Evolutionary conservation across 192 early-diverging fungal species (phyloP).

Genomic region (Allomyces macrogynus): DNA sequence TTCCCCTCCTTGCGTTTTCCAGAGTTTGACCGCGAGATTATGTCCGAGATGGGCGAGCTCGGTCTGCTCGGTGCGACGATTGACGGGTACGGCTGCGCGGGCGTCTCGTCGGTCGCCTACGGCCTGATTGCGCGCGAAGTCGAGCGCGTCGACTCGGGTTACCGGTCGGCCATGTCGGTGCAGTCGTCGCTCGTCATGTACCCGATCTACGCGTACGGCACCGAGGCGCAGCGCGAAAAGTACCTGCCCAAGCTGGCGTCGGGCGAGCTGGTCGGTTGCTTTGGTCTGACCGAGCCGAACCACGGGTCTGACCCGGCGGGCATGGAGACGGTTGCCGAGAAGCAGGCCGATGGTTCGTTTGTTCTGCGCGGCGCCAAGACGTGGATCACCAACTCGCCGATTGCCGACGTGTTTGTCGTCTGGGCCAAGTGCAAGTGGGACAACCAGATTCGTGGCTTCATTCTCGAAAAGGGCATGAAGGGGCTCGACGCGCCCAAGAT

Average conservation of each 20-base stretch:
- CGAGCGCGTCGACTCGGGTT: constrained; percentile 84
- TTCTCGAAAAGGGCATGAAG: constrained; percentile 88
- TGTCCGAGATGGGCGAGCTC: constrained; percentile 81
- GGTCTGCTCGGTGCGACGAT: constrained; percentile 88
- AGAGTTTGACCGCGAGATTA: constrained; percentile 76
- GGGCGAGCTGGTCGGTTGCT: constrained; percentile 72
- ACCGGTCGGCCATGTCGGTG: constrained; percentile 93
- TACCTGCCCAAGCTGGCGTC: constrained; percentile 72
- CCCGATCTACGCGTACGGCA: constrained; percentile 89
- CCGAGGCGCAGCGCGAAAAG: constrained; percentile 68
- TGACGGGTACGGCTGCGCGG: constrained; percentile 88
- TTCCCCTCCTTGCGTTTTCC: not conserved
- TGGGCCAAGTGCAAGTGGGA: constrained; percentile 54
- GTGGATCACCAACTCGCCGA: constrained; percentile 98
- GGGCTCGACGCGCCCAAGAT: constrained; percentile 74
- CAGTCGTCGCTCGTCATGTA: constrained; percentile 98
- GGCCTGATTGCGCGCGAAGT: constrained; percentile 92
- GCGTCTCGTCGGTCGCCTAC: constrained; percentile 91
- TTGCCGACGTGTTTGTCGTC: constrained; percentile 88
- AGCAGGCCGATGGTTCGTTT: constrained; percentile 41
- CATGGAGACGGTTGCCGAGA: constrained; percentile 78
- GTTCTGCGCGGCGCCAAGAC: constrained; percentile 83
- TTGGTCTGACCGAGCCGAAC: constrained; percentile 95
- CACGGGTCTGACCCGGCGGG: constrained; percentile 83
- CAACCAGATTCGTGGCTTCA: constrained; percentile 69